Base-by-base conservation (phyloP, 2,329 filamentous ascomycete genomes). In the Ophiocordyceps camponoti-saundersi region DNA sequence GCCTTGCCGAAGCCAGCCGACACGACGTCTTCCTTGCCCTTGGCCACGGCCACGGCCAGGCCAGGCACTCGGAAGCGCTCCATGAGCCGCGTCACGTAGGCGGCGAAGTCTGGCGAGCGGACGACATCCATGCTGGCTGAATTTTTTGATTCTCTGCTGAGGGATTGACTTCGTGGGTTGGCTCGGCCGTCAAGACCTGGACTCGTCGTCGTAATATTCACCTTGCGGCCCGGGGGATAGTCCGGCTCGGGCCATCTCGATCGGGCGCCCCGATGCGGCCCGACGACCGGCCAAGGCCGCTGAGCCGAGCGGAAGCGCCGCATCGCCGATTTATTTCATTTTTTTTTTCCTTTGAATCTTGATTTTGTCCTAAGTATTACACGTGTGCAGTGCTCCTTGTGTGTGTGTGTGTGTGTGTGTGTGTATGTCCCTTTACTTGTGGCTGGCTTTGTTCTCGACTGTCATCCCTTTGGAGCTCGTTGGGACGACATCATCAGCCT, bases 1-100 rank as follows among this genome's bases (percentile, higher is more conserved):
- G 54, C 53, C 15, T 46, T 36, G 26, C 57, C 56, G 32, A 56
- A 56, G 20, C 51, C 56, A n/a, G 45, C 47, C 5, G 56, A 56
- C 11, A 51, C 53, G 10, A 49, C 48, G 6, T 32, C 22, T 3
- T 54, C 51, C 8, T 26, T 4, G 15, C 46, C 30, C 16, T 54
- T 48, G 3, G 50, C 49, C 26, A 56, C 46, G 39, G 56, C 56
- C 16, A 59, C 48, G 44, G 56, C 49, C 8, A 59, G 34, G 13
- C 57, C 56, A 1, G 54, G 56, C 10, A 57, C 49, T 15, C 53
- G 52, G 46, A 53, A 47, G 42, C 50, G 44, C 12, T 40, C 45
- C 6, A 57, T 51, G 13, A 58, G 51, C 8, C 47, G 47, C 16
- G 50, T 45, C 12, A 53, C 49, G 15, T 44, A 49, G 6, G 50